A percentile compares a stretch with the other conserved stretches of the same genome.
Evolutionary conservation across 345 rosid genomes (phyloP).

Genomic region (Euphorbia peplus): DNA sequence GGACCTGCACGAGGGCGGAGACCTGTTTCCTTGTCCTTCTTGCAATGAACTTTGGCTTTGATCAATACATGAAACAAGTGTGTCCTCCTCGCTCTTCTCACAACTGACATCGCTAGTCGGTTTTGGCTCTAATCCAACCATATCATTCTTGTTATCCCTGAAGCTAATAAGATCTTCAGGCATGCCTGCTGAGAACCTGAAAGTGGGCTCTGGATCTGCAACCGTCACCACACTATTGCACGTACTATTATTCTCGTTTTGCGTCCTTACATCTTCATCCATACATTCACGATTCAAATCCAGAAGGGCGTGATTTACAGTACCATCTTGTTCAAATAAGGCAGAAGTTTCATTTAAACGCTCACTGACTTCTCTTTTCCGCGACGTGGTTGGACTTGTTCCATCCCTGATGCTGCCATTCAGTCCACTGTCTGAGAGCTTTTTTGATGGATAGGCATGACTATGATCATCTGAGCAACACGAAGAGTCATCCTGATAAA

Average conservation of each 20-base stretch:
- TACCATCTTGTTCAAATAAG: constrained; percentile 11
- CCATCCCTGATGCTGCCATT: constrained; percentile 12
- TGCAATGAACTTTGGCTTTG: constrained; percentile 15
- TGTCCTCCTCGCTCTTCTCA: constrained; percentile 28
- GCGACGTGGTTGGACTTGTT: constrained; percentile 7
- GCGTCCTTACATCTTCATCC: constrained; percentile 9
- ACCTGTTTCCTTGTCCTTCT: constrained; percentile 13
- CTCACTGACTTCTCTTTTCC: constrained; percentile 9
- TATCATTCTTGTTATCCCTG: constrained; percentile 16
- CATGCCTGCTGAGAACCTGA: constrained; percentile 11
- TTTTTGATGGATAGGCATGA: constrained; percentile 18
- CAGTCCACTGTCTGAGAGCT: constrained; percentile 18
- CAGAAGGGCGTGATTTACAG: constrained; percentile 12
- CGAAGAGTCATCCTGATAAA: constrained; percentile 31
- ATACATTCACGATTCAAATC: constrained; percentile 5
- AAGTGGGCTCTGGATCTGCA: constrained; percentile 12
- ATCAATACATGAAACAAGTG: constrained; percentile 14
- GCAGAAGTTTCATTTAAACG: constrained; percentile 14
- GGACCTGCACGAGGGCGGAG: constrained; percentile 36
- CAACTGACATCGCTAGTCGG: constrained; percentile 12
- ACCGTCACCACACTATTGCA: constrained; percentile 2
- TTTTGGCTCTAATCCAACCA: constrained; percentile 17
- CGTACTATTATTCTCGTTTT: neutral
- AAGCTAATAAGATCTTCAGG: constrained; percentile 19
- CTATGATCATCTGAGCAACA: constrained; percentile 24